Percentiles rank a stretch among this genome's conserved stretches.
These are phyloP conservation scores for Trichoderma sp. DNA, from an alignment of 2,329 filamentous ascomycete genomes.

Conservation along the genomic window DNA sequence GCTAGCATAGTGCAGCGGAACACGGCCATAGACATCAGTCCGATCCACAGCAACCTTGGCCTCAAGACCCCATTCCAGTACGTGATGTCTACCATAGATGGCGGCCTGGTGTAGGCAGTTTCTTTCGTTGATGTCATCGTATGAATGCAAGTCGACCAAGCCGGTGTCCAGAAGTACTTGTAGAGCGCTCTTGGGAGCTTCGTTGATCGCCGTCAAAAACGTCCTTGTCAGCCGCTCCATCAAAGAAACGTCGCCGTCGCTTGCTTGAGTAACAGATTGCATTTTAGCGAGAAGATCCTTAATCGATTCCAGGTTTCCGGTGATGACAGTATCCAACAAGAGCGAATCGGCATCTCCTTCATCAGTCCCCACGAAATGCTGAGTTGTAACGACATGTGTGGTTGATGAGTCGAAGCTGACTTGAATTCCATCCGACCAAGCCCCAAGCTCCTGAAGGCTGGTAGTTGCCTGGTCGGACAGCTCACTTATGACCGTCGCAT, in stretches of 20 bases:
- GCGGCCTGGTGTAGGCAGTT: constrained; percentile 97
- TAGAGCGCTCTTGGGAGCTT: constrained; percentile 77
- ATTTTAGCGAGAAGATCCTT: constrained; percentile 81
- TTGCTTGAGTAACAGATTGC: constrained; percentile 57
- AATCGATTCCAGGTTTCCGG: constrained; percentile 76
- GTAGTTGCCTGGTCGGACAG: constrained; percentile 96
- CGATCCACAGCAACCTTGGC: constrained; percentile 76
- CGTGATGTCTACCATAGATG: constrained; percentile 83
- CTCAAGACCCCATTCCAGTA: constrained; percentile 75
- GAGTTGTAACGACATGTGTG: constrained; percentile 69
- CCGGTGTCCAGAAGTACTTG: constrained; percentile 77
- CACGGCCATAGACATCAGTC: constrained; percentile 90
- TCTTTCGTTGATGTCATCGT: constrained; percentile 96
- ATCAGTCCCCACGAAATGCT: constrained; percentile 72
- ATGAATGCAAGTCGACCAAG: constrained; percentile 85
- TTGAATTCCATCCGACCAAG: constrained; percentile 96
- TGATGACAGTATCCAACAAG: constrained; percentile 82
- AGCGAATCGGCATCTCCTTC: constrained; percentile 89
- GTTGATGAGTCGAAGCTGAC: constrained; percentile 71
- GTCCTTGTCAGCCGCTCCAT: constrained; percentile 83
- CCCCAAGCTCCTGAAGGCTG: constrained; percentile 90
- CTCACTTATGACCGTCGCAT: constrained; percentile 93
- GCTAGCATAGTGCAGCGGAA: constrained; percentile 93
- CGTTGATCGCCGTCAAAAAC: constrained; percentile 86
- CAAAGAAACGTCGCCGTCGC: constrained; percentile 60